Conservation (phyloP, 208 protist genomes). For the Leishmania mexicana region DNA sequence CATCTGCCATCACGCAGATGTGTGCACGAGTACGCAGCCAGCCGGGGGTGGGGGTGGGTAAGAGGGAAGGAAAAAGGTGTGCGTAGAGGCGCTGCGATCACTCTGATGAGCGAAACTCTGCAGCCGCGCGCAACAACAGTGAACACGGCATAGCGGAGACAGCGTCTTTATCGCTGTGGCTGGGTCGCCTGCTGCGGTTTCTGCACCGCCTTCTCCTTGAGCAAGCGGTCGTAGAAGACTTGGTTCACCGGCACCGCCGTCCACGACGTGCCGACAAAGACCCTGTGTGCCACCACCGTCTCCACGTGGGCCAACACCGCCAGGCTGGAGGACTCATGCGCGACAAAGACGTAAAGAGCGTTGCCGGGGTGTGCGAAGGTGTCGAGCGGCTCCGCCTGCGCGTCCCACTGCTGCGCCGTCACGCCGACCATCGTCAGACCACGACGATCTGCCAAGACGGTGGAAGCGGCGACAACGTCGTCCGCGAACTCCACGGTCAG, state of each 20-base stretch:
- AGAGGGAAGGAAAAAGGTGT: not conserved
- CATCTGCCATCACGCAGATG: not conserved
- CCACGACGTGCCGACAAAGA: slow-evolving; percentile 35
- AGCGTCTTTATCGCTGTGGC: not conserved
- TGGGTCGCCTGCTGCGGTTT: not conserved
- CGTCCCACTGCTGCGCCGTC: slow-evolving; percentile 28
- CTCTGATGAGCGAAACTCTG: not conserved
- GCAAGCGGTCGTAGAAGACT: slow-evolving; percentile 76
- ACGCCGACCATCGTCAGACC: slow-evolving; percentile 58
- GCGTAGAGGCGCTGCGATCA: not conserved
- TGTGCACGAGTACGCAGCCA: not conserved
- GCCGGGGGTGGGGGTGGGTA: not conserved
- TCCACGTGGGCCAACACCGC: slow-evolving; percentile 32
- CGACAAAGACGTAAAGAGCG: slow-evolving; percentile 66
- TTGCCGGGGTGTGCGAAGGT: slow-evolving; percentile 56
- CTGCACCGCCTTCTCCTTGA: slow-evolving; percentile 48
- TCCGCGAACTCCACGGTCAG: slow-evolving; percentile 45
- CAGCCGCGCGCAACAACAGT: not conserved
- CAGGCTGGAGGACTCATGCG: slow-evolving; percentile 23
- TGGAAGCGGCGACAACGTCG: slow-evolving; percentile 53
- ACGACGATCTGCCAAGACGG: slow-evolving; percentile 39
- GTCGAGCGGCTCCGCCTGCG: slow-evolving; percentile 39
- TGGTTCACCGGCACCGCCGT: slow-evolving; percentile 58
- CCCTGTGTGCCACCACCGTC: slow-evolving; percentile 25
- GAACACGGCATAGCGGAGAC: not conserved